A percentile compares a stretch with the other conserved stretches of the same genome.
Evolutionary conservation across 768 basidiomycete genomes (phyloP).

Genomic region (Sutorius australiensis): DNA sequence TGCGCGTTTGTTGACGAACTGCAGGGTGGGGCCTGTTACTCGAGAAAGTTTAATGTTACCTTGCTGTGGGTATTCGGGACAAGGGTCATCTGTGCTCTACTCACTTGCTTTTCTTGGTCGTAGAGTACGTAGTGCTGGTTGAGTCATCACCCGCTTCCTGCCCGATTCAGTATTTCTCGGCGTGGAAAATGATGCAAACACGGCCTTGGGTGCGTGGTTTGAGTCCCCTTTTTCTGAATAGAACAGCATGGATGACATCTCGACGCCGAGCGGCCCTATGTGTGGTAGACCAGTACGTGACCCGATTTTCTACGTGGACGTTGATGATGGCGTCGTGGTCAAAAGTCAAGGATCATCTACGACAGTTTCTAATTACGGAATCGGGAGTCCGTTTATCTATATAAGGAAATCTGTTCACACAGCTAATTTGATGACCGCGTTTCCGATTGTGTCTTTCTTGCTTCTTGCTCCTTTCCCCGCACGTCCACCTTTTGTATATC

Average conservation of each 20-base stretch:
- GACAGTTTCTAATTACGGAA: background rate
- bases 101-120: background rate
- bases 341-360: too few species aligned
- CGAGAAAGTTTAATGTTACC: background rate
- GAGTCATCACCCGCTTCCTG: background rate
- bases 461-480: constrained; percentile 18
- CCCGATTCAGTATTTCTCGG: background rate
- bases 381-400: background rate
- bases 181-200: background rate
- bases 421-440: constrained; percentile 14
- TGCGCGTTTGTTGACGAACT: background rate
- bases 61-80: background rate
- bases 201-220: background rate
- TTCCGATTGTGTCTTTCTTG: constrained; percentile 3
- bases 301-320: too few species aligned
- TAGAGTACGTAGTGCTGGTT: background rate
- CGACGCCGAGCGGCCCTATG: too few species aligned
- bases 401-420: constrained; percentile 13
- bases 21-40: background rate
- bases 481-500: background rate
- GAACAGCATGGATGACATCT: background rate
- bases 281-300: too few species aligned
- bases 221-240: background rate
- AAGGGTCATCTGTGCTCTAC: background rate
- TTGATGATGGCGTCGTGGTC: too few species aligned